A percentile compares a stretch with the other conserved stretches of the same genome.
Conservation (phyloP, 495 filamentous ascomycete species). For the Penicillium robsamsonii region DNA sequence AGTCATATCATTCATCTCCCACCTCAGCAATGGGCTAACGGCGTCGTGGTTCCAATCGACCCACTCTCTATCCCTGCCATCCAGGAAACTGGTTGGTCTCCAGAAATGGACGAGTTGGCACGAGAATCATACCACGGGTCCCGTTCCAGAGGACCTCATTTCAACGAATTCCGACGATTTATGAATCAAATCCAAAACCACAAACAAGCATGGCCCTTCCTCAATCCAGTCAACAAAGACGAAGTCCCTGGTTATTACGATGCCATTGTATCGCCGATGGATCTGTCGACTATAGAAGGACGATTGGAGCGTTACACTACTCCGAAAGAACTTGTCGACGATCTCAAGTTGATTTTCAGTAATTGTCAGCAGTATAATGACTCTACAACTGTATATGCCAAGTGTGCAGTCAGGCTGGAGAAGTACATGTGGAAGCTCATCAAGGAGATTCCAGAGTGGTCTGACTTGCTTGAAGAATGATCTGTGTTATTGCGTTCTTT, state of each 20-base stretch:
- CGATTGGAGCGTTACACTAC: slow-evolving; percentile 75
- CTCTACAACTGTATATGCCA: slow-evolving; percentile 91
- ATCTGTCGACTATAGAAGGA: slow-evolving; percentile 90
- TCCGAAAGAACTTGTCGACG: slow-evolving; percentile 89
- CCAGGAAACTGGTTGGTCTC: slow-evolving; percentile 87
- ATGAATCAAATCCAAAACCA: slow-evolving; percentile 96
- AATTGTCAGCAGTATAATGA: slow-evolving; percentile 97
- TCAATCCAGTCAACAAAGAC: slow-evolving; percentile 84
- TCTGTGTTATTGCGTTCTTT: not conserved
- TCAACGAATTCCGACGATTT: slow-evolving; percentile 88
- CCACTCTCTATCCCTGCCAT: slow-evolving; percentile 80
- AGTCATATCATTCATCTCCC: slow-evolving; percentile 84
- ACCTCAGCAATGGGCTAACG: slow-evolving; percentile 80
- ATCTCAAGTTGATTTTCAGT: slow-evolving; percentile 87
- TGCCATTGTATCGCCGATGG: slow-evolving; percentile 97
- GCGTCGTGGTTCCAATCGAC: slow-evolving; percentile 59
- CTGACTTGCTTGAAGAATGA: slow-evolving; percentile 21
- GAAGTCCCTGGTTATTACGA: slow-evolving; percentile 98
- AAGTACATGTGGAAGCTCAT: slow-evolving; percentile 97
- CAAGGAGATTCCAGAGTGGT: slow-evolving; percentile 93
- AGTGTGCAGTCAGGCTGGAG: slow-evolving; percentile 91
- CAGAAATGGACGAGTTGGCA: slow-evolving; percentile 94
- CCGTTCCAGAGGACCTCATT: slow-evolving; percentile 59
- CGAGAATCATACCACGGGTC: slow-evolving; percentile 85
- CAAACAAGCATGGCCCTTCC: slow-evolving; percentile 91